Conservation (phyloP, 768 basidiomycete species). For the Tricholoma furcatifolium region DNA sequence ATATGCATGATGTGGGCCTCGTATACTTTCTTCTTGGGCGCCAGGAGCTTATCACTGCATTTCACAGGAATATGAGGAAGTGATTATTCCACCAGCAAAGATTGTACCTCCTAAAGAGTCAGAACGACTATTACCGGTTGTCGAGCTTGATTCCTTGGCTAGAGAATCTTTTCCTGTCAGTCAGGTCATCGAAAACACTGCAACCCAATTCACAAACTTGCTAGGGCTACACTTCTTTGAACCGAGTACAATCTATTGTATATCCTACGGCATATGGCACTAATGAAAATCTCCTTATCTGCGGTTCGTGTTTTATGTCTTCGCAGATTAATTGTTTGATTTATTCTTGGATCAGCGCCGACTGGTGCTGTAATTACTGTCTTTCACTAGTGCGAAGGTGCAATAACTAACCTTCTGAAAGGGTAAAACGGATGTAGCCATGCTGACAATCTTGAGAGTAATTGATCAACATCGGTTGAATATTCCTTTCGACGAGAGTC, state of each 20-base stretch:
- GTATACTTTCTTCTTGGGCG: not conserved
- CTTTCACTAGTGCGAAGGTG: not conserved
- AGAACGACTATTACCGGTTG: conserved; percentile 71
- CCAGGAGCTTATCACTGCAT: not conserved
- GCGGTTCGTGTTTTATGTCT: conserved; percentile 50
- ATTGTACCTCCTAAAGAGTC: conserved; percentile 67
- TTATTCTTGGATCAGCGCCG: conserved; percentile 58
- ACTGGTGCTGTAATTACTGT: conserved; percentile 86
- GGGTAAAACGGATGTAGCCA: conserved; percentile 99
- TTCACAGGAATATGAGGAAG: conserved; percentile 81
- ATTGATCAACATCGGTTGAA: conserved; percentile 62
- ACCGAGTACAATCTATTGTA: conserved; percentile 94
- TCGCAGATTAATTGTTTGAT: not conserved
- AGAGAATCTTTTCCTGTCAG: conserved; percentile 83
- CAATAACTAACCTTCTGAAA: conserved; percentile 28
- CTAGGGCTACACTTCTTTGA: conserved; percentile 84
- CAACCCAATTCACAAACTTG: not conserved
- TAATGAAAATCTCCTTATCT: conserved; percentile 95
- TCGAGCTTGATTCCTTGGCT: conserved; percentile 74
- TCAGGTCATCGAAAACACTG: not conserved
- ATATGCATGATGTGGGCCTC: conserved; percentile 58
- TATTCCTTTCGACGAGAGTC: conserved; percentile 9
- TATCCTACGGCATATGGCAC: conserved; percentile 91
- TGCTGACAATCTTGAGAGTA: conserved; percentile 89
- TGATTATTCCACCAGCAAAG: conserved; percentile 82